These are phyloP conservation scores for Eucalyptus cloeziana DNA, from an alignment of 345 rosid genomes.

Conservation along the genomic window DNA sequence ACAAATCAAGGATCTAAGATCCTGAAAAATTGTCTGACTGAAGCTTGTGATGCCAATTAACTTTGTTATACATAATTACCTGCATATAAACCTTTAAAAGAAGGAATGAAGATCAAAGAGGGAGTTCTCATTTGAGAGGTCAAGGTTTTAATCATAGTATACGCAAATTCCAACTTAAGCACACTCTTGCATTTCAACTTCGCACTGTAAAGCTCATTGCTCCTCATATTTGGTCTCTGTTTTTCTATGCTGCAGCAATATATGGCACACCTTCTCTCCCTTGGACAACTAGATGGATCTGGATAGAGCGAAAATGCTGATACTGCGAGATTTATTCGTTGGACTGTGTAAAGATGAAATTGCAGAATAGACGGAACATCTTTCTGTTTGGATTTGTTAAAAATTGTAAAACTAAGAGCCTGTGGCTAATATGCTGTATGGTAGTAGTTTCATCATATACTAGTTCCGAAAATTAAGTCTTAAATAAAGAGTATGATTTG, in stretches of 20 bases:
- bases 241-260: conserved; percentile 57
- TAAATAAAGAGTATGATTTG: neutral
- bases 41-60: neutral
- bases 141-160: neutral
- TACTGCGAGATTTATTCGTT: neutral
- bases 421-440: neutral
- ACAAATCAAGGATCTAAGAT: neutral
- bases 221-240: neutral
- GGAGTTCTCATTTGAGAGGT: neutral
- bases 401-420: neutral
- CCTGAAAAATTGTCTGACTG: neutral
- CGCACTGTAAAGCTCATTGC: neutral
- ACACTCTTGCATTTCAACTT: neutral
- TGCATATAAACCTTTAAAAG: neutral
- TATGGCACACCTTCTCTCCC: conserved; percentile 92
- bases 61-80: neutral
- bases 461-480: neutral
- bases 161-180: neutral
- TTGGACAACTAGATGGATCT: conserved; percentile 73
- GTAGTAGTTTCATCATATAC: neutral
- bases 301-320: conserved; percentile 21
- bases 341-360: neutral
- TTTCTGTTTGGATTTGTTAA: neutral
- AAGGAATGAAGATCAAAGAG: neutral
- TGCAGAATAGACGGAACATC: neutral